Conservation (phyloP, 225 moss, liverwort and hornwort species). For the Pleurozium schreberi region DNA sequence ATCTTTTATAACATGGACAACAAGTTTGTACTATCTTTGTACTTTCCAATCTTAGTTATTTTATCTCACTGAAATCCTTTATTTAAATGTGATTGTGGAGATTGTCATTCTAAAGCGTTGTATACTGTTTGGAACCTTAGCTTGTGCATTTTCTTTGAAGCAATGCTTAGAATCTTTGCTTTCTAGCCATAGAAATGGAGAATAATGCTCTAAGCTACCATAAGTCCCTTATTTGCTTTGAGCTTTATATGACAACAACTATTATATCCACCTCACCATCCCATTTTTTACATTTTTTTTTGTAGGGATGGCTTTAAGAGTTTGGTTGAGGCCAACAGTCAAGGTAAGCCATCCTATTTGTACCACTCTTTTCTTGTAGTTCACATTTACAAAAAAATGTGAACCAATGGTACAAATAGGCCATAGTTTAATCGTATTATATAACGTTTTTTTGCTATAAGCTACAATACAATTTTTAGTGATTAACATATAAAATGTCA, state of each 20-base stretch:
- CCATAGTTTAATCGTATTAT: not conserved
- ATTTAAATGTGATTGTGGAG: not conserved
- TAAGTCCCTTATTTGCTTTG: not conserved
- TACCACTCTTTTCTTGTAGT: not conserved
- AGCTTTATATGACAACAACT: not conserved
- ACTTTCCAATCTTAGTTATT: not conserved
- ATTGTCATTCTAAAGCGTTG: not conserved
- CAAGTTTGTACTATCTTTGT: not conserved
- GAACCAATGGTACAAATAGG: not conserved
- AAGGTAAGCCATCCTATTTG: not conserved
- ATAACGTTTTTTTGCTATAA: not conserved
- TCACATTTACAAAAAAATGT: not conserved
- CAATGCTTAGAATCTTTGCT: not conserved
- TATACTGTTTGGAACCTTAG: no score
- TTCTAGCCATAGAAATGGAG: not conserved
- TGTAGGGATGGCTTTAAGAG: not conserved
- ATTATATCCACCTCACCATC: no score
- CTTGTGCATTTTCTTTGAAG: no score
- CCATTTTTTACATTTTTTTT: not conserved
- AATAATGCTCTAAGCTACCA: not conserved
- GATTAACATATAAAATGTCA: no score
- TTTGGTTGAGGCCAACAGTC: not conserved
- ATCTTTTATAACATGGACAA: not conserved
- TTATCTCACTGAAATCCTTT: not conserved
- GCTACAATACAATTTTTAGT: not conserved